Evolutionary conservation across 2,329 filamentous ascomycete genomes (phyloP).

Genomic region (Colletotrichum sp.): DNA sequence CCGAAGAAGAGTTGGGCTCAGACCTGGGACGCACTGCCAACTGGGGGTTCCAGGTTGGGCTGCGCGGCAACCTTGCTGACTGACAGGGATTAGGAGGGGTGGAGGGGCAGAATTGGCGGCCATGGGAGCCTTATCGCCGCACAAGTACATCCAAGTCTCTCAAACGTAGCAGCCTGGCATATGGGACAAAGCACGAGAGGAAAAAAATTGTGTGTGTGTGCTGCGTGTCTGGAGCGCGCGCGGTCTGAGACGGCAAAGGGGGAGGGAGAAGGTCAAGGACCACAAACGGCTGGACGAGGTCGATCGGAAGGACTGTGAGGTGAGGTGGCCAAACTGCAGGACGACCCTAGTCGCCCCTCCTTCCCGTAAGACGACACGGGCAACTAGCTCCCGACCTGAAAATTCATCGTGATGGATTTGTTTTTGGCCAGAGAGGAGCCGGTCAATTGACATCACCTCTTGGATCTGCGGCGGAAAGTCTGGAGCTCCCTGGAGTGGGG

Average conservation of each 20-base stretch:
- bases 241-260: not conserved
- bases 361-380: not conserved
- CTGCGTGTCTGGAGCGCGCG: not conserved
- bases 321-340: constrained; percentile 2
- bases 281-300: not conserved
- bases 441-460: constrained; percentile 12
- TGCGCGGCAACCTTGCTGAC: constrained; percentile 17
- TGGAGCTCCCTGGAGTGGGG: not conserved
- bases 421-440: not conserved
- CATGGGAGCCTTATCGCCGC: constrained; percentile 7
- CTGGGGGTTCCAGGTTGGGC: constrained; percentile 17
- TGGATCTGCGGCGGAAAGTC: constrained; percentile 2
- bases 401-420: not conserved
- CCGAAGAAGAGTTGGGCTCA: constrained; percentile 19
- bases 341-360: not conserved
- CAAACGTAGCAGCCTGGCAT: not conserved
- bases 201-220: not conserved
- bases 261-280: not conserved
- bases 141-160: constrained; percentile 6
- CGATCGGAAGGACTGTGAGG: not conserved
- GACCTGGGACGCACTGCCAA: not conserved
- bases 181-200: not conserved
- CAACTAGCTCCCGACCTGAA: not conserved
- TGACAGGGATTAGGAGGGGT: constrained; percentile 14
- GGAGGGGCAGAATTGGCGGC: constrained; percentile 11